Evolutionary conservation across 352 stramenopile species (phyloP), one percentile per base, ranked within the genome.

Genomic region (Detonula confervacea): DNA sequence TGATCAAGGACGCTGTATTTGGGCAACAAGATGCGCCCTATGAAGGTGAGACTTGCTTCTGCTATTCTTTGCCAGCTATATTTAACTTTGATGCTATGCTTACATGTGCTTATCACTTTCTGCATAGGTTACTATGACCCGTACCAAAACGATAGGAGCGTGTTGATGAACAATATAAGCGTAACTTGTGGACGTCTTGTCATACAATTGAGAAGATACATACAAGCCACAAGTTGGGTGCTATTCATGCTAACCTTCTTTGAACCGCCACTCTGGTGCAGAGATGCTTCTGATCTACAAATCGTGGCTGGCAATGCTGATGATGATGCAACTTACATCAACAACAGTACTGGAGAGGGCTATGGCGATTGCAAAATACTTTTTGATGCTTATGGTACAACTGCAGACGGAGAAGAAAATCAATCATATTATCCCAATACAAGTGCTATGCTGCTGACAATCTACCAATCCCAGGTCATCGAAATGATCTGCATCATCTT

Each of bases 261-360:
- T 54, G 88, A 93, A 49, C 88, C 88, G 16, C 88, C 88, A 2
- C 33, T 47, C 59, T 93, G 88, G 88, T 93, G 88, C 70, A 83
- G 70, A 61, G 49, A 72, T 54, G 49, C 60, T 37, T 64, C 63
- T 14, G n/a, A 73, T 64, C 16, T 75, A 35, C 20, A 69, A 65
- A 69, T 75, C 20, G 46, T 51, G 16, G 30, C 27, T 18, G 33
- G n/a, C 5, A 30, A 64, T 39, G 42, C 61, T 39, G 56, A 69
- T 42, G 16, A 27, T 57, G n/a, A 57, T 20, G 2, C 20, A 6
- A 42, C 39, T 20, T 29, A 29, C 49, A 57, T 9, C 49, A 57
- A 57, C 55, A 25, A 22, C 20, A 51, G 30, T 60, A n/a, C 44
- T 25, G 61, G 12, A 5, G 57, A 66, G 37, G 55, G 61, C 20